A percentile compares a stretch with the other conserved stretches of the same genome.
Conservation (phyloP, 1,139 yeast species). For the Yamadazyma blattariae region DNA sequence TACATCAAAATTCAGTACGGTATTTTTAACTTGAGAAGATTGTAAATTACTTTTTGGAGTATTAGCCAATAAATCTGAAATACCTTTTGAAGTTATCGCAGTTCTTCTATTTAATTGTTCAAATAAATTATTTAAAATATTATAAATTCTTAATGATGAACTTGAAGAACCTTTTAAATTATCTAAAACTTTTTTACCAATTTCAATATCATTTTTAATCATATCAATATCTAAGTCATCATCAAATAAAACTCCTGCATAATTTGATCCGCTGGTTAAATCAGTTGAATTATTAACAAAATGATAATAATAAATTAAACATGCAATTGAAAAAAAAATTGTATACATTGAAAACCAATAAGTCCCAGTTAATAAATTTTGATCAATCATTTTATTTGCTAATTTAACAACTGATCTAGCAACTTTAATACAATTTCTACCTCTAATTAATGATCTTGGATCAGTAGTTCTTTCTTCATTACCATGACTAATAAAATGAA, state of each 20-base stretch:
- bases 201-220: constrained; percentile 74
- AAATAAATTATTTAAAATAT: constrained; percentile 73
- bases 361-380: constrained; percentile 75
- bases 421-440: constrained; percentile 80
- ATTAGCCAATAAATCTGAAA: constrained; percentile 9
- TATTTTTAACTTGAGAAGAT: constrained; percentile 20
- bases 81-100: constrained; percentile 40
- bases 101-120: constrained; percentile 75
- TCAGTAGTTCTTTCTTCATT: constrained; percentile 38
- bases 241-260: constrained; percentile 49
- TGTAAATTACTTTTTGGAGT: constrained; percentile 7
- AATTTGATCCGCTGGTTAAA: constrained; percentile 31
- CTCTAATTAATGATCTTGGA: constrained; percentile 58
- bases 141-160: constrained; percentile 79
- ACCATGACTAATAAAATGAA: constrained; percentile 70
- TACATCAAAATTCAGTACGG: constrained; percentile 33
- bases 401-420: constrained; percentile 81
- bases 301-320: constrained; percentile 80
- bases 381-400: constrained; percentile 79
- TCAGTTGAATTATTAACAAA: constrained; percentile 48
- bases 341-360: constrained; percentile 94
- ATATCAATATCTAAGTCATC: constrained; percentile 65
- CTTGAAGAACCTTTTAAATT: constrained; percentile 68
- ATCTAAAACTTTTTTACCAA: constrained; percentile 73
- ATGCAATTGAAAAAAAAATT: constrained; percentile 88